A percentile compares a stretch with the other conserved stretches of the same genome.
Conservation (phyloP, 306 rosid genomes). For the Carpinus fangiana region DNA sequence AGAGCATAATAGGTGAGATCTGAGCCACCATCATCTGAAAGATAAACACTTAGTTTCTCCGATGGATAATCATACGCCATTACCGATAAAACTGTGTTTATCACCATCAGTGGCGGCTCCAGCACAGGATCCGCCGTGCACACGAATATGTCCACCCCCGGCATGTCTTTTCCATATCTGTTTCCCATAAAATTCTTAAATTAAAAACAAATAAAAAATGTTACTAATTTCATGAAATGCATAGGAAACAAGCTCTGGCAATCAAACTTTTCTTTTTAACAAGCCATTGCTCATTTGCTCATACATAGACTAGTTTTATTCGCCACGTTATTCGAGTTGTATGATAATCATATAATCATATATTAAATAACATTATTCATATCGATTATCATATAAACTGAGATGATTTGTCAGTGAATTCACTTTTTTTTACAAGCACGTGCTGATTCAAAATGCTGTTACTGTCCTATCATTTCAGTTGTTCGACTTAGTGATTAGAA, state of each 20-base stretch:
- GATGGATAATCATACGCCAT: conserved; percentile 80
- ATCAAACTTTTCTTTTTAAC: no score
- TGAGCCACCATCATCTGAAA: conserved; percentile 80
- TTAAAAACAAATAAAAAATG: not conserved
- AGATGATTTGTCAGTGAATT: no score
- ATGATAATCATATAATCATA: no score
- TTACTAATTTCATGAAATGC: not conserved
- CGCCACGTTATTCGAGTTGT: no score
- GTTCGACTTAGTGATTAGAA: no score
- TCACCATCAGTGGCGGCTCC: conserved; percentile 79
- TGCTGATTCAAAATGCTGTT: no score
- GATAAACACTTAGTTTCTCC: conserved; percentile 70
- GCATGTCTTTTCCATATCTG: conserved; percentile 57
- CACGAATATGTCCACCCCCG: conserved; percentile 74
- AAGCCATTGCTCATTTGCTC: no score
- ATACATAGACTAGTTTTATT: no score
- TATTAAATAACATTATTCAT: no score
- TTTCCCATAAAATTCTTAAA: not conserved
- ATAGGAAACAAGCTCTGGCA: no score
- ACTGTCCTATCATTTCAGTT: no score
- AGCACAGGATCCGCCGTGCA: conserved; percentile 79
- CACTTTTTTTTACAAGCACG: not conserved
- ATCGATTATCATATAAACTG: no score
- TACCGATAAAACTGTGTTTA: conserved; percentile 70
- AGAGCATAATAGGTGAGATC: conserved; percentile 66